Evolutionary conservation across 768 basidiomycete genomes (phyloP), one percentile per base, ranked within the genome.

Genomic region (Leccinum subgranulosum): DNA sequence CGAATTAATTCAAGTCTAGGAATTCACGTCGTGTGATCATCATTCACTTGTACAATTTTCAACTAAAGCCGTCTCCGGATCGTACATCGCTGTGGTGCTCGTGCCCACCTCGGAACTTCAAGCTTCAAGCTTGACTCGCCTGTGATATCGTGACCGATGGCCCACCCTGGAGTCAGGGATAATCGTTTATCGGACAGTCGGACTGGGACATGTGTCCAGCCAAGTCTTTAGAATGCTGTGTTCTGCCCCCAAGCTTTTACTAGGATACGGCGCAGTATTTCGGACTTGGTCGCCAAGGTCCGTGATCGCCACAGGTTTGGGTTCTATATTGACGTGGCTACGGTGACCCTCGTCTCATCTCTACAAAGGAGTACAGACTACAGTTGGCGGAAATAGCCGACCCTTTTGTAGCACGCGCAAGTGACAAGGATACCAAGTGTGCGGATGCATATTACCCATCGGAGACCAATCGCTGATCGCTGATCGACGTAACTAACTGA

Each of bases 351-450:
- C 56, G 41, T 48, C 27, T 19, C 56, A 58, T 48, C 27, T 17
- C 33, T 6, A 21, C 28, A 15, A 53, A 33, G 12, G 9, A 23
- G 34, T n/a, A n/a, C 5, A 34, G n/a, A 34, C 31, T 14, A 29
- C 17, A 46, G 25, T 14, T 33, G 45, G 28, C 50, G 46, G 25
- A 48, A 51, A 46, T 9, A 23, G 28, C 19, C 49, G 28, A 45
- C 10, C 17, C 48, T n/a, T 49, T 47, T 50, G 29, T 21, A 46
- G 49, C 46, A 39, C 46, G 15, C 31, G n/a, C 43, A 25, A 23
- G 25, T 27, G 46, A 47, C 46, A 66, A 23, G 59, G 48, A 50
- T n/a, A 66, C 49, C 56, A 36, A 29, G 43, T 28, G 27, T 28
- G 45, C 45, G 41, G 43, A 53, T 58, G 28, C 21, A 11, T 28